These are phyloP conservation scores for Hibiscus tridactylites DNA, from an alignment of 345 rosid species.

Conservation along the genomic window DNA sequence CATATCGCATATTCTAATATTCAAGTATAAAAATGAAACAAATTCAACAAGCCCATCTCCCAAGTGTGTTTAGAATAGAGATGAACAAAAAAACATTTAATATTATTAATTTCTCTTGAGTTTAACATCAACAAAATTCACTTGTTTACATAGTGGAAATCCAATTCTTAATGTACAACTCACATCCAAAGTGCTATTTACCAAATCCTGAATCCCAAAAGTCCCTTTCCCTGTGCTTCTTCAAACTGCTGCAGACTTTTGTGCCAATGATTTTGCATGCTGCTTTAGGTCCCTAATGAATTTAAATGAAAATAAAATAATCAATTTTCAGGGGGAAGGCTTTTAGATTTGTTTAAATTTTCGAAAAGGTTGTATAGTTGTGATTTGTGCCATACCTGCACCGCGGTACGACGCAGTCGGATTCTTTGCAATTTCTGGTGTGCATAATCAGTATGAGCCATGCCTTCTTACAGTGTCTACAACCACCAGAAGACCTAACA, in stretches of 20 bases:
- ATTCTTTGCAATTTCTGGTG: conserved; percentile 24
- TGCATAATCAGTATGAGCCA: conserved; percentile 26
- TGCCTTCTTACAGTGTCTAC: conserved; percentile 21
- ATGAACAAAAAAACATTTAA: too few relatives aligned
- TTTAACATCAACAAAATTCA: too few relatives aligned
- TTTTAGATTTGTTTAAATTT: background rate
- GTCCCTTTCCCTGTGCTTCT: background rate
- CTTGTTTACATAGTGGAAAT: too few relatives aligned
- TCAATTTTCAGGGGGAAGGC: background rate
- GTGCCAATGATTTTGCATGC: background rate
- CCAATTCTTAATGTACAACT: too few relatives aligned
- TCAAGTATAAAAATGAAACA: too few relatives aligned
- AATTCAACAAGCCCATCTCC: too few relatives aligned
- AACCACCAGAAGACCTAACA: conserved; percentile 15
- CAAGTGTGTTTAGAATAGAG: too few relatives aligned
- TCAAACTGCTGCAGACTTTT: conserved; percentile 7
- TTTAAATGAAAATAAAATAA: background rate
- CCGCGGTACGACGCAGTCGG: conserved; percentile 26
- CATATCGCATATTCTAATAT: too few relatives aligned
- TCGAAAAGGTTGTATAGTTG: background rate
- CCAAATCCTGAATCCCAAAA: too few relatives aligned
- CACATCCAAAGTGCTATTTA: too few relatives aligned
- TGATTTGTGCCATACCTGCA: conserved; percentile 32
- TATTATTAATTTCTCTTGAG: too few relatives aligned
- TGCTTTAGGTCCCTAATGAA: conserved; percentile 19